phyloP scores from a whole-genome alignment of 2,329 filamentous ascomycete species.

The Paraphaeosphaeria sporulosa region DNA sequence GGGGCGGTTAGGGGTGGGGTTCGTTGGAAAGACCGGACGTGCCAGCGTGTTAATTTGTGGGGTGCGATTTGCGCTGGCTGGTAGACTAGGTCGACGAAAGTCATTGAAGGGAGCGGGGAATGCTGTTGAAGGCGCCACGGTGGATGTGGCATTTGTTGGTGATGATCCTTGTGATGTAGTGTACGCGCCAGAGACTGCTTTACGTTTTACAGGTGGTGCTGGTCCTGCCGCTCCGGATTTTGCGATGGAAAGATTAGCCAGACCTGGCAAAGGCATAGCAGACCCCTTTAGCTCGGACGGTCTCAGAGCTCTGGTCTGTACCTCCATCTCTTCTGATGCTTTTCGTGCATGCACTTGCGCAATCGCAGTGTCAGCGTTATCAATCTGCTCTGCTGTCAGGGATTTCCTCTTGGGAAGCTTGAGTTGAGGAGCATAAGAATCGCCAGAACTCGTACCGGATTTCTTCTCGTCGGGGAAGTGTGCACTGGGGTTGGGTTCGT shows the following conservation, averaged over 20 bases:
- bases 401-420: constrained; percentile 55
- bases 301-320: constrained; percentile 13
- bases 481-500: constrained; percentile 10
- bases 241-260: constrained; percentile 24
- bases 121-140: constrained; percentile 20
- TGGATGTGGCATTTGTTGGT: constrained; percentile 27
- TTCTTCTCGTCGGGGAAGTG: constrained; percentile 44
- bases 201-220: constrained; percentile 24
- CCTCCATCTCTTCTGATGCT: constrained; percentile 20
- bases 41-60: constrained; percentile 49
- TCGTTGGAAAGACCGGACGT: constrained; percentile 43
- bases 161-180: constrained; percentile 24
- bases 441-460: constrained; percentile 45
- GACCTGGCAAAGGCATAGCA: constrained; percentile 28
- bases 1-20: constrained; percentile 35
- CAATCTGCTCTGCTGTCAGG: constrained; percentile 53
- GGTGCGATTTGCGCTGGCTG: constrained; percentile 36
- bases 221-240: constrained; percentile 9
- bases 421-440: constrained; percentile 45
- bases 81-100: constrained; percentile 42
- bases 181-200: constrained; percentile 23
- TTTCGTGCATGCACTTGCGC: constrained; percentile 21
- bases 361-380: constrained; percentile 42
- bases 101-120: constrained; percentile 21
- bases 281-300: constrained; percentile 19